A percentile compares a stretch with the other conserved stretches of the same genome.
Conservation (phyloP, 345 rosid genomes). For the Barbarea vulgaris region DNA sequence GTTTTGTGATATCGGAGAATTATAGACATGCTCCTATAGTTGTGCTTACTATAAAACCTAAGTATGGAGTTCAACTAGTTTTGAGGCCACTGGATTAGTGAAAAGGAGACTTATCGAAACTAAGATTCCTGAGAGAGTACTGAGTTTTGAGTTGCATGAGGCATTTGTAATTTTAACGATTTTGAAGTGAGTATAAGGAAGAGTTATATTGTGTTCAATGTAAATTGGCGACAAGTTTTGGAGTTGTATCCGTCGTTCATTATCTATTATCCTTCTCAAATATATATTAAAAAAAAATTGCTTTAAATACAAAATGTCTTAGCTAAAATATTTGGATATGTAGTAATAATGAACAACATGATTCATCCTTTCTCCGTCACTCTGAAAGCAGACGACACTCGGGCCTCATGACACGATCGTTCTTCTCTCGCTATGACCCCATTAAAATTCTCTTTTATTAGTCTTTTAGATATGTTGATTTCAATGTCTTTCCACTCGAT, state of each 20-base stretch:
- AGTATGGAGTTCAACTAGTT: slow-evolving; percentile 69
- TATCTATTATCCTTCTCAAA: neutral
- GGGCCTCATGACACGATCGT: neutral
- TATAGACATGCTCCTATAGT: slow-evolving; percentile 79
- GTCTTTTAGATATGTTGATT: too few relatives aligned
- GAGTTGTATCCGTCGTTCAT: neutral
- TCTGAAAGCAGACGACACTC: neutral
- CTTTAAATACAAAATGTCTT: neutral
- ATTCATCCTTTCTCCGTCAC: neutral
- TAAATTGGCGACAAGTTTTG: neutral
- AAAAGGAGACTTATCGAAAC: slow-evolving; percentile 11
- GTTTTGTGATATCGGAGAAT: slow-evolving; percentile 55
- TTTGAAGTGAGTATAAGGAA: slow-evolving; percentile 29
- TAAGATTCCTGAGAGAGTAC: slow-evolving; percentile 1
- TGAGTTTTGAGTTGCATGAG: slow-evolving; percentile 22
- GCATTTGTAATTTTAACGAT: slow-evolving; percentile 22
- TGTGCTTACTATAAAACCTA: slow-evolving; percentile 75
- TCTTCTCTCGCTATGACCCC: neutral
- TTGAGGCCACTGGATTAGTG: slow-evolving; percentile 49
- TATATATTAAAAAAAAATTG: neutral
- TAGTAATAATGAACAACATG: neutral
- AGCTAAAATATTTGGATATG: neutral
- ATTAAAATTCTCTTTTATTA: too few relatives aligned
- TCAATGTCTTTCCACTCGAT: neutral
- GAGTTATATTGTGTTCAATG: neutral